phyloP scores from a whole-genome alignment of 2,329 filamentous ascomycete species.

The Colletotrichum trifolii region DNA sequence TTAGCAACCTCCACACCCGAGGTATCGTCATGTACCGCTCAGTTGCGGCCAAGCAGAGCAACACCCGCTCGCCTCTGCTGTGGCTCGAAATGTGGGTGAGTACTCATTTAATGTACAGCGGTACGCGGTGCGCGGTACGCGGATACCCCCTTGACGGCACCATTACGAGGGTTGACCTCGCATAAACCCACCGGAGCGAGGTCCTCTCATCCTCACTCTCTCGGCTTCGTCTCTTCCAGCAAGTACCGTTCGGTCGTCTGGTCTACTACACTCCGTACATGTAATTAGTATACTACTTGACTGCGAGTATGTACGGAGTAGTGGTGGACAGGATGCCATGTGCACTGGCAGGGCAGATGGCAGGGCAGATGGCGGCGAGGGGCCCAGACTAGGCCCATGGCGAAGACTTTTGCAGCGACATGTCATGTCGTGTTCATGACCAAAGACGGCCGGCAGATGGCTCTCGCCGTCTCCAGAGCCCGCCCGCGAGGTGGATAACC shows the following conservation, averaged over 20 bases:
- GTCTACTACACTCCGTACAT: neutral
- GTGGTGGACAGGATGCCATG: too few species aligned
- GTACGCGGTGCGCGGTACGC: too few species aligned
- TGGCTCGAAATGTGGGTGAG: too few species aligned
- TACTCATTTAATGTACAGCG: too few species aligned
- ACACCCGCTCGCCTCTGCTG: slow-evolving; percentile 12
- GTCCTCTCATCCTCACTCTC: neutral
- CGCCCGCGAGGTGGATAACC: slow-evolving; percentile 18
- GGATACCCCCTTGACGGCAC: slow-evolving; percentile 27
- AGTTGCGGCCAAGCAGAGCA: slow-evolving; percentile 10
- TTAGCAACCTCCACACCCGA: slow-evolving; percentile 32
- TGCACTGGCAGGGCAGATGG: too few species aligned
- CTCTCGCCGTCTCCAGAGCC: slow-evolving; percentile 23
- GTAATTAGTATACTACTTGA: too few species aligned
- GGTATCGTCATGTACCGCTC: slow-evolving; percentile 30
- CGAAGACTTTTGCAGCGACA: slow-evolving; percentile 21
- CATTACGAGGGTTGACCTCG: slow-evolving; percentile 30
- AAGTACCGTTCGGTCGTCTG: slow-evolving; percentile 24
- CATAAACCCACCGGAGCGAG: slow-evolving; percentile 18
- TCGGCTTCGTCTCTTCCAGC: slow-evolving; percentile 11
- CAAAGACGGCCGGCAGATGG: slow-evolving; percentile 4
- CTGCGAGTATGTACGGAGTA: too few species aligned
- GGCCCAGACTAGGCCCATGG: slow-evolving; percentile 22
- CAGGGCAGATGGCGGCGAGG: slow-evolving; percentile 6
- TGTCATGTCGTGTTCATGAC: slow-evolving; percentile 31